Evolutionary conservation across 2,329 filamentous ascomycete species (phyloP).

Genomic region (Leptographium lundbergii): DNA sequence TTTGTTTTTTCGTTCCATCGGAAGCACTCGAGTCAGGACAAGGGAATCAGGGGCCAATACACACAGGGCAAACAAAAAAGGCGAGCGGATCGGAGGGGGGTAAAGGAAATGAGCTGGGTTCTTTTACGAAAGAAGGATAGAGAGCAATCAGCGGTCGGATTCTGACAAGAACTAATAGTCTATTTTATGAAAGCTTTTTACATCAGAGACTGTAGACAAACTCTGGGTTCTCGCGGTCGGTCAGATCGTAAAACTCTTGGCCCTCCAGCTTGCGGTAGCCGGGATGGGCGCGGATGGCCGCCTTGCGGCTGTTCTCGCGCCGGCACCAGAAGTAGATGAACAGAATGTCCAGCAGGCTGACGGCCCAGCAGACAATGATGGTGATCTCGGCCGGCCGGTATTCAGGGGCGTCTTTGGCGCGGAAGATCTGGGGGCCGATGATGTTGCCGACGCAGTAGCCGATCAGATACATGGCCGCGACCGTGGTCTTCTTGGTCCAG

Average conservation of each 20-base stretch:
- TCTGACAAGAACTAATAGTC: neutral
- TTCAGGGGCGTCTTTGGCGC: slow-evolving; percentile 39
- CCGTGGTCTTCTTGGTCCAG: slow-evolving; percentile 47
- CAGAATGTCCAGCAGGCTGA: slow-evolving; percentile 27
- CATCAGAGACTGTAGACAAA: slow-evolving; percentile 48
- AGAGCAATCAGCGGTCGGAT: neutral
- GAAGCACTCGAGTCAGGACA: too few species aligned
- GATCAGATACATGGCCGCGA: slow-evolving; percentile 39
- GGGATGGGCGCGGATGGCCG: slow-evolving; percentile 32
- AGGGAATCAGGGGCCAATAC: too few species aligned
- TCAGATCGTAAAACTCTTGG: slow-evolving; percentile 56
- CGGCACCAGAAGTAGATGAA: slow-evolving; percentile 53
- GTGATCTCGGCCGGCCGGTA: slow-evolving; percentile 53
- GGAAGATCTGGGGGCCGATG: slow-evolving; percentile 41
- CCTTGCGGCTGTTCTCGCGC: slow-evolving; percentile 47
- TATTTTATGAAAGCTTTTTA: slow-evolving; percentile 5
- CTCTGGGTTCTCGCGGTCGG: slow-evolving; percentile 52
- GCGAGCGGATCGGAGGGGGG: neutral
- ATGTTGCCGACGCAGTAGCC: slow-evolving; percentile 42
- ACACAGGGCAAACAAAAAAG: too few species aligned
- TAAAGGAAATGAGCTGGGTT: neutral
- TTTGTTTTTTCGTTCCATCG: too few species aligned
- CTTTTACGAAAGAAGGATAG: neutral
- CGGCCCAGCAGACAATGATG: slow-evolving; percentile 45
- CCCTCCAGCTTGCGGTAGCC: slow-evolving; percentile 51